Base-by-base conservation (phyloP, 1,284 basidiomycete species). In the Fistulina hepatica region DNA sequence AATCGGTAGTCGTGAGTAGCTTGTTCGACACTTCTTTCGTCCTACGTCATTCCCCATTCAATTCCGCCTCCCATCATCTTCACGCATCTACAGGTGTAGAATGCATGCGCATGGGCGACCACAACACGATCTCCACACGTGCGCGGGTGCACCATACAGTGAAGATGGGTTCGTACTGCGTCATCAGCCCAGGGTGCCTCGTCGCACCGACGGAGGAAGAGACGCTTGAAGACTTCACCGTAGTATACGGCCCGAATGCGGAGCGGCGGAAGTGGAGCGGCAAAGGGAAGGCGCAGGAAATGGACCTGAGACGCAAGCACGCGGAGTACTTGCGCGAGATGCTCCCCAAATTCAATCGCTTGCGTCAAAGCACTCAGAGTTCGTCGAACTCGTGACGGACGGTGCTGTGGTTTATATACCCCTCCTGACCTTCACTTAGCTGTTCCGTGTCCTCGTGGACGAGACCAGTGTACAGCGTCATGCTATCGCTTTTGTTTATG, bases 301-400 rank as follows among this genome's bases (percentile, higher is more conserved):
- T 71, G 26, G 89, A 88, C 49, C 57, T 95, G 40, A 69, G 90
- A 41, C 64, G 73, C 25, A 97, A 95, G 55, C 91, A 97, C 51
- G 75, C 81, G 4, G 89, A 93, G 47, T 97, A 94, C 58, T 64
- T 97, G 32, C 65, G 79, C 32, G 91, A 95, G 52, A 86, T 90
- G 72, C 52, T 92, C 34, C 89, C 88, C 36, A 92, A 90, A 65
- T 91, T 88, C 52, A 88, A 86, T 54, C 59, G 83, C 28, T 53
- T 83, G 38, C 60, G 80, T 43, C 61, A 72, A 42, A 76, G 73
- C n/a, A n/a, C n/a, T n/a, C n/a, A n/a, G n/a, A n/a, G n/a, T n/a
- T n/a, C n/a, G n/a, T n/a, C n/a, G n/a, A n/a, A n/a, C n/a, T n/a
- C n/a, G n/a, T n/a, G n/a, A n/a, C n/a, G n/a, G n/a, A n/a, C n/a